Evolutionary conservation across 805 yeast species (phyloP).

Genomic region (Kluyveromyces aestuarii): DNA sequence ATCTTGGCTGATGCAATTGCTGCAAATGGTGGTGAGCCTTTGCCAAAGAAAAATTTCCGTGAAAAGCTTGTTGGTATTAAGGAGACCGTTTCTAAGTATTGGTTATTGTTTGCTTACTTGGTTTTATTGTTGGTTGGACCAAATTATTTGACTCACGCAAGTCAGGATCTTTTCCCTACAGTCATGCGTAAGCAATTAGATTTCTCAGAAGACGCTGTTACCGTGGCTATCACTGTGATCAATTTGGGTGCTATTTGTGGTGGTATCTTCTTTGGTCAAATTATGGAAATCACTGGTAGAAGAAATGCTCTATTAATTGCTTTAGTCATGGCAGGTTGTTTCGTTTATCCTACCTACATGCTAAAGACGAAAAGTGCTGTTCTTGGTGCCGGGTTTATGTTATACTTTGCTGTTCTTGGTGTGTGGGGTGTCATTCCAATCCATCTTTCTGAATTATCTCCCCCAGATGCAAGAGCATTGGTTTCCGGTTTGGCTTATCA

Average conservation of each 20-base stretch:
- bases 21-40: conserved; percentile 16
- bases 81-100: conserved; percentile 38
- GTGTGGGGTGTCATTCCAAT: conserved; percentile 69
- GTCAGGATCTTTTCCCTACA: conserved; percentile 67
- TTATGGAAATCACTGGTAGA: conserved; percentile 51
- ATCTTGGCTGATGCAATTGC: conserved; percentile 14
- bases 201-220: conserved; percentile 37
- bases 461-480: conserved; percentile 53
- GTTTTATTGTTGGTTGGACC: conserved; percentile 58
- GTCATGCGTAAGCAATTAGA: conserved; percentile 45
- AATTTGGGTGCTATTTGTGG: conserved; percentile 63
- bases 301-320: conserved; percentile 46
- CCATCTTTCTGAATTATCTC: conserved; percentile 56
- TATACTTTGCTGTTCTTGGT: conserved; percentile 61
- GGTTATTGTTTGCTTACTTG: conserved; percentile 51
- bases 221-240: conserved; percentile 54
- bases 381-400: conserved; percentile 53
- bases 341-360: conserved; percentile 52
- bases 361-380: conserved; percentile 32
- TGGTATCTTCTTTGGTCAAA: conserved; percentile 50
- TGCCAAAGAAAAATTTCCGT: conserved; percentile 11
- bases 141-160: conserved; percentile 66
- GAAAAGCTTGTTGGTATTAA: conserved; percentile 25
- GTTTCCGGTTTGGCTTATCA: conserved; percentile 58
- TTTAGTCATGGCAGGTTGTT: conserved; percentile 47